A percentile compares a stretch with the other conserved stretches of the same genome.
These are phyloP conservation scores for Phytophthora syringae DNA, from an alignment of 352 stramenopile species.

Conservation along the genomic window DNA sequence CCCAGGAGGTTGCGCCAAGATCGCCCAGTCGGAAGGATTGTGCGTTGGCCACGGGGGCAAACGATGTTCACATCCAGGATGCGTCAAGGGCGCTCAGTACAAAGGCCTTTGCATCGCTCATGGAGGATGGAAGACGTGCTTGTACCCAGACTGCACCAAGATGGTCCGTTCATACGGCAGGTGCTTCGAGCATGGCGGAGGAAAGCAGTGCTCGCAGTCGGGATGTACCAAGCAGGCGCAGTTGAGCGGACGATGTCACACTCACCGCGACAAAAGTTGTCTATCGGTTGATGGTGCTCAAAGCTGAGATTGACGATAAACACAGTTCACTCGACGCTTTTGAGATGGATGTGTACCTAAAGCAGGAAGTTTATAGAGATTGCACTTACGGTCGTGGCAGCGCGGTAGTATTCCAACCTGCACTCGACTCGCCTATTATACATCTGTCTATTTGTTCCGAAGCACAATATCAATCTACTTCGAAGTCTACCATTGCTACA, in stretches of 20 bases:
- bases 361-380: too few species aligned
- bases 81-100: conserved; percentile 24
- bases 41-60: conserved; percentile 26
- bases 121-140: conserved; percentile 19
- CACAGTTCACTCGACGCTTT: too few species aligned
- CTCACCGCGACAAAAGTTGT: background rate
- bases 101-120: conserved; percentile 25
- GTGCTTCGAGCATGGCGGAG: conserved; percentile 29
- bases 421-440: too few species aligned
- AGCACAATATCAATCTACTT: too few species aligned
- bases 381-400: too few species aligned
- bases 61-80: conserved; percentile 15
- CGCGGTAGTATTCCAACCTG: too few species aligned
- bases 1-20: conserved; percentile 17
- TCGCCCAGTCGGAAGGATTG: conserved; percentile 27
- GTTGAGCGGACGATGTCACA: conserved; percentile 7
- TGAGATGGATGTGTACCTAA: too few species aligned
- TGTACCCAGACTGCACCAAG: conserved; percentile 13
- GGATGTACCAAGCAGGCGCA: conserved; percentile 19
- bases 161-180: conserved; percentile 19
- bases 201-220: conserved; percentile 14
- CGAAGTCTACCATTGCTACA: too few species aligned
- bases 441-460: too few species aligned
- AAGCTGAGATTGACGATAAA: too few species aligned
- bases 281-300: too few species aligned